These are phyloP conservation scores for Psophocarpus tetragonolobus DNA, from an alignment of 306 rosid genomes.

Conservation along the genomic window DNA sequence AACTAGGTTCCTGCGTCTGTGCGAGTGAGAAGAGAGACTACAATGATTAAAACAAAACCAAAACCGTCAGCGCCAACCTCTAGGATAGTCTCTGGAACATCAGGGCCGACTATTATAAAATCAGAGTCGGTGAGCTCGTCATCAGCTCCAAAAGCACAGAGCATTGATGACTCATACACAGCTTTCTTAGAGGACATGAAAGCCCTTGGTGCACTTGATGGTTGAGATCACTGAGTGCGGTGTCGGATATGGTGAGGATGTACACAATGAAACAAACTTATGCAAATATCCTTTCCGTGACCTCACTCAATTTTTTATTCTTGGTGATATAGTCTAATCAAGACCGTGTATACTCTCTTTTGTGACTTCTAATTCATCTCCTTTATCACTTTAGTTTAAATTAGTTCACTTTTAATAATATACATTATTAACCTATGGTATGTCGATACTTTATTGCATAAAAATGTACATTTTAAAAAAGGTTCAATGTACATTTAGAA, in stretches of 20 bases:
- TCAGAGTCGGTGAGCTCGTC: conserved; percentile 53
- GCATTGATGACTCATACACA: conserved; percentile 68
- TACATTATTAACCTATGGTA: neutral
- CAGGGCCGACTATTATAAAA: conserved; percentile 50
- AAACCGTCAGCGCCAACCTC: conserved; percentile 55
- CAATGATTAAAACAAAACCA: conserved; percentile 63
- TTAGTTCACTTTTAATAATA: neutral
- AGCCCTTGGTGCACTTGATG: conserved; percentile 88
- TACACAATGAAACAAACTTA: neutral
- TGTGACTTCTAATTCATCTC: conserved; percentile 16
- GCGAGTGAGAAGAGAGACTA: conserved; percentile 86
- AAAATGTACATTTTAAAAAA: neutral
- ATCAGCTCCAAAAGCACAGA: conserved; percentile 63
- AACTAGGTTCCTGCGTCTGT: conserved; percentile 90
- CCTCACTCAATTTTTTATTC: conserved; percentile 20
- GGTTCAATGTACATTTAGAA: neutral
- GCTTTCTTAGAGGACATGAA: conserved; percentile 91
- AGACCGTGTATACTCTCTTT: conserved; percentile 18
- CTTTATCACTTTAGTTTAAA: neutral
- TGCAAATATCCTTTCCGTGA: conserved; percentile 10
- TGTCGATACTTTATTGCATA: neutral
- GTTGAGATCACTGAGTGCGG: conserved; percentile 39
- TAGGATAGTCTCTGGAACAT: conserved; percentile 40
- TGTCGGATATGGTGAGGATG: conserved; percentile 1
- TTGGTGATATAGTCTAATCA: conserved; percentile 21